phyloP scores from a whole-genome alignment of 2,329 filamentous ascomycete genomes.

The Cryoendolithus antarcticus region DNA sequence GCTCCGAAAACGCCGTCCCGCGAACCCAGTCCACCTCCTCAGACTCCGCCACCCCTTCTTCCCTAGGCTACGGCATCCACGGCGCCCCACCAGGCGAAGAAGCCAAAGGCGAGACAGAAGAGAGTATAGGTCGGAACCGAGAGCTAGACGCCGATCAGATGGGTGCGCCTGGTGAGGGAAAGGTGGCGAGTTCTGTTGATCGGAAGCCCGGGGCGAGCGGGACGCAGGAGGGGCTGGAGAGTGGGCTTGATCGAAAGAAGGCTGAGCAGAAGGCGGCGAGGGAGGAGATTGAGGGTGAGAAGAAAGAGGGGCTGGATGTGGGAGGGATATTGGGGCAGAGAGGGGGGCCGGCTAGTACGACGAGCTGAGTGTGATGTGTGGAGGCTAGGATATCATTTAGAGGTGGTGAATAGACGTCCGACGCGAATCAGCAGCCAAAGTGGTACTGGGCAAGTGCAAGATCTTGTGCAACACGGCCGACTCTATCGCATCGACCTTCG shows the following conservation, averaged over 20 bases:
- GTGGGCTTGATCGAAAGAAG: constrained; percentile 38
- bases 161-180: constrained; percentile 35
- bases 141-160: constrained; percentile 38
- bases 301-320: constrained; percentile 25
- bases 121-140: constrained; percentile 31
- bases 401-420: constrained; percentile 5
- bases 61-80: constrained; percentile 30
- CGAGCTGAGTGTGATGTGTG: not conserved
- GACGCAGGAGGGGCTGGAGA: constrained; percentile 28
- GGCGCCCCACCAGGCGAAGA: constrained; percentile 35
- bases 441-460: too few species aligned
- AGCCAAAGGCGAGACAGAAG: constrained; percentile 24
- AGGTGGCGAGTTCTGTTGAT: constrained; percentile 30
- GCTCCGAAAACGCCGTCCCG: constrained; percentile 25
- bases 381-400: too few species aligned
- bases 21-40: constrained; percentile 23
- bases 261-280: constrained; percentile 34
- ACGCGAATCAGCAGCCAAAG: not conserved
- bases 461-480: too few species aligned
- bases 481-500: too few species aligned
- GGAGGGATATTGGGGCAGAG: constrained; percentile 33
- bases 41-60: constrained; percentile 24
- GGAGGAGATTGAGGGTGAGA: constrained; percentile 28
- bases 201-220: constrained; percentile 24
- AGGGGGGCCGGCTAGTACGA: constrained; percentile 30